phyloP scores from a whole-genome alignment of 2,329 filamentous ascomycete genomes.

The Trichoderma afroharzianum region DNA sequence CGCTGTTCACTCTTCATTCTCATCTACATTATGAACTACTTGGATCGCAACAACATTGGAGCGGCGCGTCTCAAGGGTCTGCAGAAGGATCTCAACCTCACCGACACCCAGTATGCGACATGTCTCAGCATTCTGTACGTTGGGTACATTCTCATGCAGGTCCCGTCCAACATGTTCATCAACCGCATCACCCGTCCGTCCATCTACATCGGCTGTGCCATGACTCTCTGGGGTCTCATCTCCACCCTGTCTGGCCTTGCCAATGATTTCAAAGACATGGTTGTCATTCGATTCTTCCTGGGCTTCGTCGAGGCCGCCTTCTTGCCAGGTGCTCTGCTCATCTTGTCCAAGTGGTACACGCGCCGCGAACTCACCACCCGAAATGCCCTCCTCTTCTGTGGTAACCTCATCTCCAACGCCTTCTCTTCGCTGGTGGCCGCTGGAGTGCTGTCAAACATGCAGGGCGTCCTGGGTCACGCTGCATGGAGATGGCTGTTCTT shows the following conservation, averaged over 20 bases:
- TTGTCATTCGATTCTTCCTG: conserved; percentile 55
- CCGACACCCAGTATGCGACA: conserved; percentile 59
- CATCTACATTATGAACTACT: conserved; percentile 73
- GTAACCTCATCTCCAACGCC: conserved; percentile 57
- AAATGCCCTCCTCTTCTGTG: conserved; percentile 57
- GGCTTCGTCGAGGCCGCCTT: conserved; percentile 63
- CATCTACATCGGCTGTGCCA: conserved; percentile 49
- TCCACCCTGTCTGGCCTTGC: conserved; percentile 54
- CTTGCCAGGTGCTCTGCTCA: conserved; percentile 59
- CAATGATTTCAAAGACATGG: conserved; percentile 51
- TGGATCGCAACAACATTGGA: conserved; percentile 66
- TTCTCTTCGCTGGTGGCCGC: conserved; percentile 58
- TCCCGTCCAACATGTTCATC: conserved; percentile 56
- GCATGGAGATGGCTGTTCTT: conserved; percentile 62
- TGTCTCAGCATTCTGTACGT: conserved; percentile 63
- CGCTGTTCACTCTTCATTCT: conserved; percentile 66
- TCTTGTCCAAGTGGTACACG: conserved; percentile 66
- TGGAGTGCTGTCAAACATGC: conserved; percentile 57
- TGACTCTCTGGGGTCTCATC: conserved; percentile 58
- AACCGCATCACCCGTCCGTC: conserved; percentile 51
- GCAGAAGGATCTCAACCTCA: conserved; percentile 55
- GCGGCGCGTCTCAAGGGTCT: conserved; percentile 63
- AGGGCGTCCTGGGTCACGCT: conserved; percentile 49
- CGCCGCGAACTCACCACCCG: conserved; percentile 52
- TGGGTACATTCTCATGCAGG: conserved; percentile 64